These are phyloP conservation scores for Cajanus cajan DNA, from an alignment of 306 rosid species.

Conservation along the genomic window DNA sequence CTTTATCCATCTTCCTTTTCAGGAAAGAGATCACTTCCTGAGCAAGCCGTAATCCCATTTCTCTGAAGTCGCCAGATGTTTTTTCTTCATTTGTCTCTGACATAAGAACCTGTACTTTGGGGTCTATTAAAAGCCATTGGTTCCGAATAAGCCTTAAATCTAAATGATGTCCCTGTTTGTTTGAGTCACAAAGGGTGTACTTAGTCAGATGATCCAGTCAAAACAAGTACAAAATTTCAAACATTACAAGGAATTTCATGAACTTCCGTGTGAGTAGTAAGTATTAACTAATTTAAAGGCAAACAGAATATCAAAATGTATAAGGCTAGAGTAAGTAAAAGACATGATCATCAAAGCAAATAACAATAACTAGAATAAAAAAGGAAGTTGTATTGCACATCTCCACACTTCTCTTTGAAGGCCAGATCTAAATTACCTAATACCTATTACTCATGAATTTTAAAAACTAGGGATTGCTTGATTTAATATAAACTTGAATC, in stretches of 20 bases:
- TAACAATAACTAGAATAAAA: background rate
- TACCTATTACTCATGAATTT: background rate
- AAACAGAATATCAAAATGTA: background rate
- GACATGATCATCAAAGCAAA: constrained; percentile 1
- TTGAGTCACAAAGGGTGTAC: background rate
- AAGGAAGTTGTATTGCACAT: background rate
- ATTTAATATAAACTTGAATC: background rate
- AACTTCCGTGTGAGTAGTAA: background rate
- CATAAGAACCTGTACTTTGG: constrained; percentile 84
- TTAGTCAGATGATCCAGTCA: constrained; percentile 13
- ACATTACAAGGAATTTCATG: background rate
- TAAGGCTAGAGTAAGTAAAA: constrained; percentile 7
- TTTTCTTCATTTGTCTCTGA: constrained; percentile 81
- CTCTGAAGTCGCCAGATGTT: constrained; percentile 89
- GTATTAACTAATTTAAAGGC: background rate
- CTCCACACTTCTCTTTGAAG: background rate
- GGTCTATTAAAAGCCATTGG: constrained; percentile 90
- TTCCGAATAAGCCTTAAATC: constrained; percentile 91
- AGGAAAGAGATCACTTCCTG: constrained; percentile 72
- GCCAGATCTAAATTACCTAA: background rate
- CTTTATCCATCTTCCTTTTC: constrained; percentile 78
- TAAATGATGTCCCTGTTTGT: constrained; percentile 84
- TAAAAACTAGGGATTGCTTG: background rate
- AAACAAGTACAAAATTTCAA: constrained; percentile 13
- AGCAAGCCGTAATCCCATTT: constrained; percentile 86